phyloP scores from a whole-genome alignment of 1,284 basidiomycete species.

The Ustilago hordei region DNA sequence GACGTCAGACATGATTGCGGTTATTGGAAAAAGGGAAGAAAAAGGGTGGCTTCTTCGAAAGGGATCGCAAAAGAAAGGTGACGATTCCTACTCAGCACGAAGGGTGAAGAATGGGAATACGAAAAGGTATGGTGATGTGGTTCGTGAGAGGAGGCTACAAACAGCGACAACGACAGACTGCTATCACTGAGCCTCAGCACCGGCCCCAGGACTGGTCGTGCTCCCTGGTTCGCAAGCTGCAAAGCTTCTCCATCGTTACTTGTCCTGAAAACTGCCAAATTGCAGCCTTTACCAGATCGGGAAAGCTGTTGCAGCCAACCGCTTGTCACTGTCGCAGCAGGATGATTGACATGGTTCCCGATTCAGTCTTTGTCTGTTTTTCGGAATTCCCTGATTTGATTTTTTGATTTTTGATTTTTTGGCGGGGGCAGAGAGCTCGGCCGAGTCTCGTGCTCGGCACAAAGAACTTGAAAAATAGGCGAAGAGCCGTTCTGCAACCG shows the following conservation, averaged over 20 bases:
- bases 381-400: no score
- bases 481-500: no score
- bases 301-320: background rate
- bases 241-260: no score
- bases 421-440: no score
- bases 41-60: slow-evolving; percentile 68
- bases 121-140: slow-evolving; percentile 14
- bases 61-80: slow-evolving; percentile 46
- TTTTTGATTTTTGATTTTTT: no score
- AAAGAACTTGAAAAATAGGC: no score
- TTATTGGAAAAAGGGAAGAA: slow-evolving; percentile 23
- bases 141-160: slow-evolving; percentile 15
- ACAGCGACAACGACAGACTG: background rate
- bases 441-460: no score
- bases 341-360: no score
- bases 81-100: slow-evolving; percentile 59
- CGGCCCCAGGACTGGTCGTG: no score
- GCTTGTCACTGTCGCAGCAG: no score
- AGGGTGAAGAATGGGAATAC: slow-evolving; percentile 51
- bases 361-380: no score
- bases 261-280: no score
- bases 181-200: background rate
- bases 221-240: background rate
- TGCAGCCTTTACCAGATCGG: background rate
- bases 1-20: slow-evolving; percentile 67